Evolutionary conservation across 352 stramenopile species (phyloP).

Genomic region (Globisporangium takayamanum): DNA sequence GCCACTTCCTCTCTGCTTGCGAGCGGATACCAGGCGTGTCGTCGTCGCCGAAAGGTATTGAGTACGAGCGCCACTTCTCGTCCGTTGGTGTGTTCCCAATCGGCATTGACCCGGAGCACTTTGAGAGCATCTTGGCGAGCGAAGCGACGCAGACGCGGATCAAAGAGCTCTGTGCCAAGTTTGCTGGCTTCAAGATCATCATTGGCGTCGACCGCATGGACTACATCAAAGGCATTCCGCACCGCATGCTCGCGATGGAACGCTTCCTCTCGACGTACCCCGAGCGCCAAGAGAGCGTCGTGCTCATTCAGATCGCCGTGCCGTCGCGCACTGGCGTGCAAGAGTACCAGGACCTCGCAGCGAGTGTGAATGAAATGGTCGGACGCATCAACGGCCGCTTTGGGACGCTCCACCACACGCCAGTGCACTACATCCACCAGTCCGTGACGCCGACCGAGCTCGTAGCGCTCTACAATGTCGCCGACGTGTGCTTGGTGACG

Average conservation of each 20-base stretch:
- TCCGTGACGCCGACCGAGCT: constrained; percentile 69
- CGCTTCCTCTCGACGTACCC: constrained; percentile 41
- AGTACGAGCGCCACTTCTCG: constrained; percentile 74
- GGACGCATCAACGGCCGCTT: constrained; percentile 87
- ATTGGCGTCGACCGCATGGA: constrained; percentile 83
- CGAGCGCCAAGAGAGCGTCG: constrained; percentile 92
- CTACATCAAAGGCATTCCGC: constrained; percentile 86
- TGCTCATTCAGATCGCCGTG: constrained; percentile 95
- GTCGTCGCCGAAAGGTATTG: constrained; percentile 65
- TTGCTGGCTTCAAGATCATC: constrained; percentile 68
- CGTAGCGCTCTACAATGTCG: constrained; percentile 84
- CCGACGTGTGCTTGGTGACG: constrained; percentile 86
- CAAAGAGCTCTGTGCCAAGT: constrained; percentile 67
- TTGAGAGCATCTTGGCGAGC: constrained; percentile 51
- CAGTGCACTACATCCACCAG: constrained; percentile 90
- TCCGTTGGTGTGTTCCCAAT: constrained; percentile 85
- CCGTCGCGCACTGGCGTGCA: constrained; percentile 60
- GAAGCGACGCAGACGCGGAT: constrained; percentile 48
- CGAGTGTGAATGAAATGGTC: constrained; percentile 85
- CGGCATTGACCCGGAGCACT: constrained; percentile 80
- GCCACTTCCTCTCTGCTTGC: constrained; percentile 82
- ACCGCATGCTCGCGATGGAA: constrained; percentile 86
- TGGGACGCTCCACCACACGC: constrained; percentile 80
- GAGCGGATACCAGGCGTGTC: constrained; percentile 61
- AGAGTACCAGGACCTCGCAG: constrained; percentile 57